Evolutionary conservation across 2,329 filamentous ascomycete species (phyloP).

Genomic region (Fusarium cyanostomum): DNA sequence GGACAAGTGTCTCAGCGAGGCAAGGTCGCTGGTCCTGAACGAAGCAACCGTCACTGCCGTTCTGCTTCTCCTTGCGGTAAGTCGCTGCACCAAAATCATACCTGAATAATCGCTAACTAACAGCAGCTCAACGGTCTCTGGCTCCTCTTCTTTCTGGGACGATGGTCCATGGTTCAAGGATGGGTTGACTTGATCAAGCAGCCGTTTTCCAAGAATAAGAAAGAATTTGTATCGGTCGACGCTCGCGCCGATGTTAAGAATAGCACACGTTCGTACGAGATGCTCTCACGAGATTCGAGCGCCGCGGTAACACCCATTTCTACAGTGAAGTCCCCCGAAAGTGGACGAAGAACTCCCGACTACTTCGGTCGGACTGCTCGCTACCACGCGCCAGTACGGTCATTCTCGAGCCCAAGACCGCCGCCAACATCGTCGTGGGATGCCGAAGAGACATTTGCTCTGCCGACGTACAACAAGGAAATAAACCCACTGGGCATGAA

Average conservation of each 20-base stretch:
- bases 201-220: conserved; percentile 62
- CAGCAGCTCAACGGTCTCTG: conserved; percentile 82
- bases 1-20: conserved; percentile 69
- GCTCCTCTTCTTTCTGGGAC: conserved; percentile 81
- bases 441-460: conserved; percentile 52
- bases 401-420: conserved; percentile 65
- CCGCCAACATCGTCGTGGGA: conserved; percentile 57
- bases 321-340: conserved; percentile 49
- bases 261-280: conserved; percentile 79
- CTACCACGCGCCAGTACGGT: conserved; percentile 64
- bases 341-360: conserved; percentile 61
- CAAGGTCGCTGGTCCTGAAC: conserved; percentile 72
- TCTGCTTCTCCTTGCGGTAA: conserved; percentile 81
- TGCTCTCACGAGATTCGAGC: conserved; percentile 72
- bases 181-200: conserved; percentile 75
- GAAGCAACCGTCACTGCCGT: conserved; percentile 83
- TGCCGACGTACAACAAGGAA: conserved; percentile 47
- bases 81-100: conserved; percentile 44
- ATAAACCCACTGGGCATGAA: conserved; percentile 68
- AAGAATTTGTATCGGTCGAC: conserved; percentile 91
- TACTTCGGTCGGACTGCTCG: conserved; percentile 65
- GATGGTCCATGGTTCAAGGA: conserved; percentile 84
- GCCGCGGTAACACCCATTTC: conserved; percentile 62
- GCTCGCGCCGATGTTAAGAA: conserved; percentile 70
- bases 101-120: conserved; percentile 14